Base-by-base conservation (phyloP, 208 protist genomes). In the Acanthamoeba sp. region DNA sequence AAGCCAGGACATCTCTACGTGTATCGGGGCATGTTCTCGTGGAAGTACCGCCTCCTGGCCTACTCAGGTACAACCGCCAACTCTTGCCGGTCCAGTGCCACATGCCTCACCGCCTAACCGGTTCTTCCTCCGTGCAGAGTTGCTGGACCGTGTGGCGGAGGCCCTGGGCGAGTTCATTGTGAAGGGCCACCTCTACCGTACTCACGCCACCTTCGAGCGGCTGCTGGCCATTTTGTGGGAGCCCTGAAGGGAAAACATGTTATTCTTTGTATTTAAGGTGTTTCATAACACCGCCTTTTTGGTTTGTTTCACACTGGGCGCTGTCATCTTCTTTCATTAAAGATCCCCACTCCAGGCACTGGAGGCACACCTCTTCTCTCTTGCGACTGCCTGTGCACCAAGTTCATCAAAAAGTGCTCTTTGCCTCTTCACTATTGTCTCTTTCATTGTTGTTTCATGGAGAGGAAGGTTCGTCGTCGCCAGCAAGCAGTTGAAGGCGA, bases 11-110 rank as follows among this genome's bases (percentile, higher is more conserved):
- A 73, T 36, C 2, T 73, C 10, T 73, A 73, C 29, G 64, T 73
- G 6, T 73, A 73, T n/a, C 64, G 29, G 27, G 64, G 64, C 64
- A 73, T 73, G 64, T 40, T 73, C 27, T 73, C 64, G 32, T 73
- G 64, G 64, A 73, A 73, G 34, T 73, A 73, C 20, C 32, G 27
- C 16, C 64, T 73, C 34, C 64, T 73, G 10, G 3, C 5, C 64
- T 73, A 36, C 34, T 2, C 27, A 7, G 64, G 64, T 73, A 36
- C 34, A n/a, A 10, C 6, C 62, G 27, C 48, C 22, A 27, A 27
- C 12, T 62, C 55, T 62, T 62, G 55, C 22, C 55, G 55, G 16
- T 62, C 22, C 55, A 22, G 12, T 62, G 12, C 22, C 59, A 34
- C 59, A 2, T 66, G 7, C n/a, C 14, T 34, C 4, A 24, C n/a